Base-by-base conservation (phyloP, 176 grass and related monocot species). In the Metroxylon sagu region DNA sequence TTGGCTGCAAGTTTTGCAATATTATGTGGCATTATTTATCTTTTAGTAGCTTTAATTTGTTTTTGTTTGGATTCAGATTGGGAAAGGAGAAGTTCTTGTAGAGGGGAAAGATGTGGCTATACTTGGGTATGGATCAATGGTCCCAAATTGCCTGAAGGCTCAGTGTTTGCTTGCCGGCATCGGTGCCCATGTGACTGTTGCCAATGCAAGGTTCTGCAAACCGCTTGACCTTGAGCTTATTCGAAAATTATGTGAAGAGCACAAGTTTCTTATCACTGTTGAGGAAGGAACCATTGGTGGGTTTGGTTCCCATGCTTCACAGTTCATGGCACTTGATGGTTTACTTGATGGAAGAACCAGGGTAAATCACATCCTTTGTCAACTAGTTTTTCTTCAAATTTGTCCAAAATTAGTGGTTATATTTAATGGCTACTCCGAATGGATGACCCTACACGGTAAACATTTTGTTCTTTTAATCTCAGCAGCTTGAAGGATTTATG, bases 201-300 rank as follows among this genome's bases (percentile, higher is more conserved):
- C 87, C 25, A 85, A 72, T 73, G 81, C 81, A 5, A 80, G 82
- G 65, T 90, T 90, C 70, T 90, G 87, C 81, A 90, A 90, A 54
- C 87, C 87, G 50, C 78, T 90, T 57, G 87, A 90, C 64, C 72
- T 90, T 29, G 78, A 90, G 50, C 71, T 90, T 29, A 80, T 90
- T 27, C 70, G 87, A 74, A 51, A 25, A 18, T 53, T 90, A 70
- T 90, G 87, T 16, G 53, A 54, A 52, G 74, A 85, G 29, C 87
- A 90, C 16, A 53, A 71, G 52, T 85, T 82, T 70, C 71, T 90
- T 48, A 79, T 90, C 66, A 85, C 87, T 4, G 87, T 90, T 50
- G 87, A 90, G 65, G 87, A 90, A 85, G 87, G 87, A 68, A 79
- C 74, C 16, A 67, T 90, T 66, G 87, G 87, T 52, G 87, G 87